These are phyloP conservation scores for Penicillium tannophilum DNA, from an alignment of 495 filamentous ascomycete species.

Conservation along the genomic window DNA sequence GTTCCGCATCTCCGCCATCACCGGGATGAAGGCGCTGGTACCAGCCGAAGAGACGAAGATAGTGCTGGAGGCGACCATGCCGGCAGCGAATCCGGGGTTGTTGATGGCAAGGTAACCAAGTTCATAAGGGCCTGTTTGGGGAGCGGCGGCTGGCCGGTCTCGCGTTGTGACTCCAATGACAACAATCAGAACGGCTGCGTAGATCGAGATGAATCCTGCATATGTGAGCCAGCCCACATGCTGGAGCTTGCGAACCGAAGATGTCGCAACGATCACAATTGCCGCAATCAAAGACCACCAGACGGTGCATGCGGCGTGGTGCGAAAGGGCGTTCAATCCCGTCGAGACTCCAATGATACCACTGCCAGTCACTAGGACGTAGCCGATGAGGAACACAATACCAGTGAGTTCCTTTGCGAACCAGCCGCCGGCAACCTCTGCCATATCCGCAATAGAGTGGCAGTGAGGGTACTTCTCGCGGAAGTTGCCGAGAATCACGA, in stretches of 20 bases:
- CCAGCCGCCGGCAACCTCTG: constrained; percentile 60
- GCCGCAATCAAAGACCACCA: constrained; percentile 48
- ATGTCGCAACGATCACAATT: constrained; percentile 61
- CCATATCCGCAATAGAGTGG: constrained; percentile 66
- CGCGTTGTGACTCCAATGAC: constrained; percentile 48
- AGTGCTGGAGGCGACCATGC: constrained; percentile 39
- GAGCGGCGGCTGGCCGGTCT: constrained; percentile 40
- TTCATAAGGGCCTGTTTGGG: constrained; percentile 36
- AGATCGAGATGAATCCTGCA: constrained; percentile 46
- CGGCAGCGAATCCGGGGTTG: constrained; percentile 34
- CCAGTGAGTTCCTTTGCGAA: constrained; percentile 47
- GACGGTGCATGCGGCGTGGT: constrained; percentile 51
- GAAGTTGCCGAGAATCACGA: constrained; percentile 36
- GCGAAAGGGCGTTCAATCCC: constrained; percentile 51
- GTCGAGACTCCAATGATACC: constrained; percentile 53
- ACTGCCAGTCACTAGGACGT: constrained; percentile 38
- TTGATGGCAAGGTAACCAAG: constrained; percentile 44
- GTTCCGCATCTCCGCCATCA: constrained; percentile 74
- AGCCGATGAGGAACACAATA: constrained; percentile 46
- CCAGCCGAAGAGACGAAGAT: constrained; percentile 53
- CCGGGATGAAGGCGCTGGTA: constrained; percentile 67
- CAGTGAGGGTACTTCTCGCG: constrained; percentile 38
- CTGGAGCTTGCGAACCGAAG: constrained; percentile 36
- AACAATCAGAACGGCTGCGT: constrained; percentile 49
- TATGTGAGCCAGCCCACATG: constrained; percentile 48